Evolutionary conservation across 169 alveolate species (phyloP).

Genomic region (Babesia bigemina): DNA sequence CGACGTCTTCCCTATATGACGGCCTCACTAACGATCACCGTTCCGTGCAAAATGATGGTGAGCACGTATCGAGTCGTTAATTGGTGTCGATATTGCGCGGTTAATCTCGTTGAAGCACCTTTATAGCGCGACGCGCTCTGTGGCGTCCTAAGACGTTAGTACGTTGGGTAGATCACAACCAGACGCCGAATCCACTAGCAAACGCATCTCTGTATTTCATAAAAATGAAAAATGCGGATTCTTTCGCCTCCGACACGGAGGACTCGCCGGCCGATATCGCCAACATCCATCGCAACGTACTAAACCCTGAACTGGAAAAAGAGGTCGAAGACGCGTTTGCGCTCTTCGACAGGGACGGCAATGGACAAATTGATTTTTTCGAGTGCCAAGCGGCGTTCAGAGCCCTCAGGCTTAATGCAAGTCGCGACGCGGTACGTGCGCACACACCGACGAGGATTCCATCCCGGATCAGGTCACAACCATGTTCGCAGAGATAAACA

Average conservation of each 20-base stretch:
- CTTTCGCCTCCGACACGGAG: conserved; percentile 53
- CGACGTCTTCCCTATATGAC: no score
- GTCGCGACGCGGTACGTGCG: conserved; percentile 47
- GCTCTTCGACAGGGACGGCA: conserved; percentile 57
- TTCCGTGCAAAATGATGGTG: no score
- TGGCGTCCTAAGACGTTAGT: no score
- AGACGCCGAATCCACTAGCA: no score
- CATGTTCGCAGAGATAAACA: conserved; percentile 55
- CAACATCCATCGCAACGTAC: conserved; percentile 43
- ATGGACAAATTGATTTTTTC: conserved; percentile 40
- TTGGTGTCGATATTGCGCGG: no score
- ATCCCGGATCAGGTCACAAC: conserved; percentile 28
- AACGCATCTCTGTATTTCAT: no score
- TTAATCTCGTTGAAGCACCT: no score
- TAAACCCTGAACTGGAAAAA: conserved; percentile 52
- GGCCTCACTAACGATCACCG: no score
- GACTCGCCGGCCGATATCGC: conserved; percentile 8
- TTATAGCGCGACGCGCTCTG: no score
- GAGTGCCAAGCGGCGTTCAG: conserved; percentile 71
- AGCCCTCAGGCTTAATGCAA: conserved; percentile 61
- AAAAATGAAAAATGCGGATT: conserved; percentile 17
- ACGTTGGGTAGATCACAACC: no score
- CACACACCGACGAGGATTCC: background rate
- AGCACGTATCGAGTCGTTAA: no score
- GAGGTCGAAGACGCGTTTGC: conserved; percentile 66